phyloP scores from a whole-genome alignment of 768 basidiomycete genomes.

The Jaapia argillacea region DNA sequence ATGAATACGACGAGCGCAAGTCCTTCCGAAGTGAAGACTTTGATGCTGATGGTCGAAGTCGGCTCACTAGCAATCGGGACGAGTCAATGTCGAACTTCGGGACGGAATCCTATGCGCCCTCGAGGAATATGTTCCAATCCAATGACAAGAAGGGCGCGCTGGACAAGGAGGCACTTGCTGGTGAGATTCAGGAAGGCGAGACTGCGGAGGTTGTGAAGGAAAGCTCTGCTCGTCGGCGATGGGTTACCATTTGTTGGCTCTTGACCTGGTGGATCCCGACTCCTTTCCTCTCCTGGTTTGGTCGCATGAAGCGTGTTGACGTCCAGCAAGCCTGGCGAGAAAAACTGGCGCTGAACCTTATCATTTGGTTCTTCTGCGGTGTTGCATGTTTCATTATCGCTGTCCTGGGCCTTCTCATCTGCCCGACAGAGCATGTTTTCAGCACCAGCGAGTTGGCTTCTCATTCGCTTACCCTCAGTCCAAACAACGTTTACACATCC shows the following conservation, averaged over 20 bases:
- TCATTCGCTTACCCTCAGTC: slow-evolving; percentile 51
- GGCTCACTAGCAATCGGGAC: slow-evolving; percentile 68
- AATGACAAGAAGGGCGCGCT: slow-evolving; percentile 61
- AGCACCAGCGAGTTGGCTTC: slow-evolving; percentile 62
- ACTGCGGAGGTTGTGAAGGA: slow-evolving; percentile 83
- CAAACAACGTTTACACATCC: slow-evolving; percentile 70
- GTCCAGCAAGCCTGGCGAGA: slow-evolving; percentile 96
- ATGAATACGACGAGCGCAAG: slow-evolving; percentile 68
- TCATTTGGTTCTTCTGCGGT: slow-evolving; percentile 94
- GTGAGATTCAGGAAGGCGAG: slow-evolving; percentile 82
- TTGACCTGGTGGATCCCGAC: slow-evolving; percentile 91
- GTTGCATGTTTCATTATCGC: slow-evolving; percentile 90
- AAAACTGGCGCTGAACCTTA: slow-evolving; percentile 87
- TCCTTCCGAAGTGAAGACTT: slow-evolving; percentile 70
- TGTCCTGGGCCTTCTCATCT: slow-evolving; percentile 78
- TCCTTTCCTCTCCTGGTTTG: slow-evolving; percentile 54
- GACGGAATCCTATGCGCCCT: slow-evolving; percentile 89
- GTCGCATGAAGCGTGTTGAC: slow-evolving; percentile 91
- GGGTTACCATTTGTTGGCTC: slow-evolving; percentile 83
- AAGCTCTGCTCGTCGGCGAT: slow-evolving; percentile 67
- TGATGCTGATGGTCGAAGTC: slow-evolving; percentile 52
- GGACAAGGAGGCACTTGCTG: slow-evolving; percentile 78
- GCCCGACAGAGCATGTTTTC: slow-evolving; percentile 91
- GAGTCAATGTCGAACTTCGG: slow-evolving; percentile 78
- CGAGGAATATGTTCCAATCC: slow-evolving; percentile 91